Percentiles rank a stretch among this genome's conserved stretches.
Conservation (phyloP, 257 asterid genomes). For the Petunia axillaris region DNA sequence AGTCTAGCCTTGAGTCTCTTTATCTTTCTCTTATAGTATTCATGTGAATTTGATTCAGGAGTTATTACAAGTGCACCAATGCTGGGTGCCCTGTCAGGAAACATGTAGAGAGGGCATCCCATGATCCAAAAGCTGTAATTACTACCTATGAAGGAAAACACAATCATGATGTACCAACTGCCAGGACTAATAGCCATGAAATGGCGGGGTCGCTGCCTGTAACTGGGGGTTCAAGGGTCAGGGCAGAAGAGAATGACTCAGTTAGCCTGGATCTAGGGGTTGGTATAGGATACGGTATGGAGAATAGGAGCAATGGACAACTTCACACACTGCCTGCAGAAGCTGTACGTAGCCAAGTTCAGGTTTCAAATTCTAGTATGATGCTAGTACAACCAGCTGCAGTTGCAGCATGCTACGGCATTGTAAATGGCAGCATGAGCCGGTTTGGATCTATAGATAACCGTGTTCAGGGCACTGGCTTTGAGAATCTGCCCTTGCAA, state of each 20-base stretch:
- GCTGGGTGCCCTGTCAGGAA: slow-evolving; percentile 94
- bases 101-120: slow-evolving; percentile 97
- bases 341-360: slow-evolving; percentile 37
- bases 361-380: slow-evolving; percentile 38
- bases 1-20: not conserved
- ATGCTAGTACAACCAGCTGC: slow-evolving; percentile 52
- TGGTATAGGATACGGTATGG: slow-evolving; percentile 54
- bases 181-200: slow-evolving; percentile 73
- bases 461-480: slow-evolving; percentile 33
- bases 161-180: slow-evolving; percentile 87
- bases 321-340: slow-evolving; percentile 39
- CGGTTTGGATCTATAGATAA: slow-evolving; percentile 35
- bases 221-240: slow-evolving; percentile 45
- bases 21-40: not conserved
- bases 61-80: slow-evolving; percentile 93
- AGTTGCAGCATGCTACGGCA: slow-evolving; percentile 45
- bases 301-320: slow-evolving; percentile 45
- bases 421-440: slow-evolving; percentile 40
- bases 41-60: slow-evolving; percentile 56
- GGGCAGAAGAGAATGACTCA: slow-evolving; percentile 57
- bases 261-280: slow-evolving; percentile 89
- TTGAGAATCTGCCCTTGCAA: slow-evolving; percentile 39
- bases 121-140: slow-evolving; percentile 94
- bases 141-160: slow-evolving; percentile 97
- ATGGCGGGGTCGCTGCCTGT: slow-evolving; percentile 46